Evolutionary conservation across 495 filamentous ascomycete genomes (phyloP).

Genomic region (Aspergillus cavernicola): DNA sequence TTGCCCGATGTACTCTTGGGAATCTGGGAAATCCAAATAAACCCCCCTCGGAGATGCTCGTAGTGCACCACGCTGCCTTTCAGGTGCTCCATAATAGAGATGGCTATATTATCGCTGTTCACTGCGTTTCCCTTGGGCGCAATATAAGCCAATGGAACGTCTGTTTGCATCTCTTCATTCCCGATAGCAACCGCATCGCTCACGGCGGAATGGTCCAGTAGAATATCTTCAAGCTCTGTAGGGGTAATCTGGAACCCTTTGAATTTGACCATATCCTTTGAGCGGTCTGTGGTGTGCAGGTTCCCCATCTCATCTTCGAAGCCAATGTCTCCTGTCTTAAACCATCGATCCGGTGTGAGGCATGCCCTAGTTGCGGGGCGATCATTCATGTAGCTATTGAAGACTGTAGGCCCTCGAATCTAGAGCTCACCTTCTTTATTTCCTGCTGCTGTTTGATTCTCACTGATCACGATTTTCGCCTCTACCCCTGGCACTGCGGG

Average conservation of each 20-base stretch:
- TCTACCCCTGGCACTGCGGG: slow-evolving; percentile 23
- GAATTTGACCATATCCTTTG: slow-evolving; percentile 38
- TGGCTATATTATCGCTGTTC: slow-evolving; percentile 39
- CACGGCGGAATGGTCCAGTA: slow-evolving; percentile 24
- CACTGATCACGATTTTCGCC: background rate
- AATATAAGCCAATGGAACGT: slow-evolving; percentile 73
- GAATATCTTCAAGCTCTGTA: slow-evolving; percentile 28
- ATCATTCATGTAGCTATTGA: slow-evolving; percentile 57
- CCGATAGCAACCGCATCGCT: slow-evolving; percentile 26
- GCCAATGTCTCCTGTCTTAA: slow-evolving; percentile 54
- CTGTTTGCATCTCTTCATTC: slow-evolving; percentile 56
- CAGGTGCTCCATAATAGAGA: slow-evolving; percentile 55
- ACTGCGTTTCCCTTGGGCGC: slow-evolving; percentile 37
- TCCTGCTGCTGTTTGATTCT: background rate
- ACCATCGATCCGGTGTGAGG: slow-evolving; percentile 36
- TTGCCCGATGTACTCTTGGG: slow-evolving; percentile 77
- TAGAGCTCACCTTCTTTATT: slow-evolving; percentile 44
- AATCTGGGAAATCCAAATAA: slow-evolving; percentile 59
- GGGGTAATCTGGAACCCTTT: slow-evolving; percentile 36
- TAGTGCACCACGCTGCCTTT: slow-evolving; percentile 50
- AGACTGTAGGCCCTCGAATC: slow-evolving; percentile 51
- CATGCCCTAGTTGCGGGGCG: slow-evolving; percentile 33
- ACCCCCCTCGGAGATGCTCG: slow-evolving; percentile 70
- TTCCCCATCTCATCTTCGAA: slow-evolving; percentile 37
- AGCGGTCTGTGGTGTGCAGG: slow-evolving; percentile 32